These are phyloP conservation scores for Camelina laxa DNA, from an alignment of 345 rosid species.

Conservation along the genomic window DNA sequence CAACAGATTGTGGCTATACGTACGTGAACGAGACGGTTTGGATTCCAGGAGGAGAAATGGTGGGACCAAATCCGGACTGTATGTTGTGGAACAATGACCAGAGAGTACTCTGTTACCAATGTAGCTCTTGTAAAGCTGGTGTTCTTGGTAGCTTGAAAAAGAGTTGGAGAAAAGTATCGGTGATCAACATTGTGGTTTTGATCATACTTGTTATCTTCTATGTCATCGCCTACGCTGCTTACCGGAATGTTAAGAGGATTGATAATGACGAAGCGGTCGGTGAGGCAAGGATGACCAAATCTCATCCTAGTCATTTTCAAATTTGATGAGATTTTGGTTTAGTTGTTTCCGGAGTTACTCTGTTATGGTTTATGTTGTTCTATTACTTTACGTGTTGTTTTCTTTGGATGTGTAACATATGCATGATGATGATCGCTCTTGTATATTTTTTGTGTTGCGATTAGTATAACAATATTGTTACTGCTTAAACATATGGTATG, in stretches of 20 bases:
- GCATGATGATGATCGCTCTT: neutral
- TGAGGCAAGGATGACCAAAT: slow-evolving; percentile 76
- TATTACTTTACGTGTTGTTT: neutral
- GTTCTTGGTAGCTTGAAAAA: slow-evolving; percentile 81
- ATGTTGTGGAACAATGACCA: slow-evolving; percentile 77
- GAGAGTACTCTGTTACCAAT: slow-evolving; percentile 65
- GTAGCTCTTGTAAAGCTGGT: slow-evolving; percentile 92
- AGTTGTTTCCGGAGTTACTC: neutral
- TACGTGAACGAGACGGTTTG: slow-evolving; percentile 80
- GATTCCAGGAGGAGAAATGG: slow-evolving; percentile 50
- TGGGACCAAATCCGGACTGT: slow-evolving; percentile 60
- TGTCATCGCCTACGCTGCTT: slow-evolving; percentile 77
- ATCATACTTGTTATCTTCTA: slow-evolving; percentile 79
- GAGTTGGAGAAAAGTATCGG: slow-evolving; percentile 96
- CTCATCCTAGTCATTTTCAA: slow-evolving; percentile 71
- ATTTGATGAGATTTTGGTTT: slow-evolving; percentile 35
- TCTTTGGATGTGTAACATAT: neutral
- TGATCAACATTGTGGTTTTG: slow-evolving; percentile 76
- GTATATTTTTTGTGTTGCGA: neutral
- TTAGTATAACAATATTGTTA: neutral
- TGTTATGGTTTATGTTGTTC: neutral
- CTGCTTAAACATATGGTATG: neutral
- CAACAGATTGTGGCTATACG: slow-evolving; percentile 70
- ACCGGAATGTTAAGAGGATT: slow-evolving; percentile 72
- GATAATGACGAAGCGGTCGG: slow-evolving; percentile 85